Percentiles rank a stretch among this genome's conserved stretches.
These are phyloP conservation scores for Paralagenidium karlingii DNA, from an alignment of 352 stramenopile species.

Conservation along the genomic window DNA sequence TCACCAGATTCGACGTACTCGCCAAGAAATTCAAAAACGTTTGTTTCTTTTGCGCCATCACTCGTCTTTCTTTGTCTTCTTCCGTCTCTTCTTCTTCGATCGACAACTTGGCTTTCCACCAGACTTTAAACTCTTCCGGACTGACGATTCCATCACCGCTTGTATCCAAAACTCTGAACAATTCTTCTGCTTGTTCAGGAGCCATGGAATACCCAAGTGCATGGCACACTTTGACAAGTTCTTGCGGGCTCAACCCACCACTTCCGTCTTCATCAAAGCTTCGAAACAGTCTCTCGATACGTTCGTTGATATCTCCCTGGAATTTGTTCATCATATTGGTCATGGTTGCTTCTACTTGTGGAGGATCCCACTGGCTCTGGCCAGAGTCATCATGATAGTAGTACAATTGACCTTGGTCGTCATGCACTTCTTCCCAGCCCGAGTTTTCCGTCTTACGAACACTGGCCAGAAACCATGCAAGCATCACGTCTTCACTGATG, in stretches of 20 bases:
- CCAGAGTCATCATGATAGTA: conserved; percentile 50
- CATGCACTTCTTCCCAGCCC: conserved; percentile 43
- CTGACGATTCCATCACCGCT: conserved; percentile 50
- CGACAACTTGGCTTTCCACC: conserved; percentile 57
- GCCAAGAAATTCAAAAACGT: too few species aligned
- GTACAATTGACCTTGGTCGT: conserved; percentile 27
- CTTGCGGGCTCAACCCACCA: conserved; percentile 18
- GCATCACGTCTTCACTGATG: conserved; percentile 15
- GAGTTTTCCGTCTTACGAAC: conserved; percentile 27
- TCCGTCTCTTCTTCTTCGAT: conserved; percentile 35
- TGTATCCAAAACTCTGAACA: conserved; percentile 46
- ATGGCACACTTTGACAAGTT: conserved; percentile 7
- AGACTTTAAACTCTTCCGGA: conserved; percentile 60
- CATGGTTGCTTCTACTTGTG: conserved; percentile 37
- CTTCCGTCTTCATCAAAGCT: conserved; percentile 62
- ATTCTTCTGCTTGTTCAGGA: conserved; percentile 24
- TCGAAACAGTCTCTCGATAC: conserved; percentile 46
- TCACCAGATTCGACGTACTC: too few species aligned
- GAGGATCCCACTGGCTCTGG: conserved; percentile 53
- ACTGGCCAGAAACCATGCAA: conserved; percentile 23
- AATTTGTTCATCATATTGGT: conserved; percentile 32
- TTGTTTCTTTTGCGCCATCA: too few species aligned
- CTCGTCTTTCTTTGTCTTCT: conserved; percentile 15
- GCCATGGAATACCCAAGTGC: conserved; percentile 6
- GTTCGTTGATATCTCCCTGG: conserved; percentile 18